phyloP scores from a whole-genome alignment of 306 rosid genomes.

The apple (Malus domestica) region DNA sequence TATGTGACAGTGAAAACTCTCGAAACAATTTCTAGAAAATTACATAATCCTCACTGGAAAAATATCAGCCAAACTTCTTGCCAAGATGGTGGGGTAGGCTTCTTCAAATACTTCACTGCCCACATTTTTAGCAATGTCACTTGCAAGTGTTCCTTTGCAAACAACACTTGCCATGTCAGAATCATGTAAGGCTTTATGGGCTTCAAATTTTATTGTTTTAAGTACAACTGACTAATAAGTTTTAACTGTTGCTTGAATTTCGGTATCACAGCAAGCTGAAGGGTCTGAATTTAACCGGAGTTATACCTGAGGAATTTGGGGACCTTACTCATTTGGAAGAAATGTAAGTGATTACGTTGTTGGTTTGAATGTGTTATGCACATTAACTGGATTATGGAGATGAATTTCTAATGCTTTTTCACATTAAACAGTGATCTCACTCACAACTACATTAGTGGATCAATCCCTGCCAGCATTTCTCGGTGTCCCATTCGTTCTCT shows the following conservation, averaged over 20 bases:
- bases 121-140: constrained; percentile 26
- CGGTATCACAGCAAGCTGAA: constrained; percentile 27
- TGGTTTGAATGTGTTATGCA: not conserved
- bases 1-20: constrained; percentile 28
- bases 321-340: constrained; percentile 36
- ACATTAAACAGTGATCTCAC: constrained; percentile 48
- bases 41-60: constrained; percentile 35
- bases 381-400: not conserved
- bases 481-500: constrained; percentile 28
- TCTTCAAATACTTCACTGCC: not conserved
- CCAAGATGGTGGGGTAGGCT: constrained; percentile 1
- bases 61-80: constrained; percentile 36
- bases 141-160: constrained; percentile 38
- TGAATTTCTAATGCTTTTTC: not conserved
- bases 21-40: constrained; percentile 41
- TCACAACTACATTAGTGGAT: constrained; percentile 51
- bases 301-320: constrained; percentile 52
- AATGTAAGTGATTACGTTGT: constrained; percentile 40
- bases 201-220: not conserved
- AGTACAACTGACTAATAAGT: not conserved
- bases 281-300: constrained; percentile 44
- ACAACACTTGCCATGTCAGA: constrained; percentile 42
- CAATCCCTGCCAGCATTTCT: constrained; percentile 46
- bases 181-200: constrained; percentile 27
- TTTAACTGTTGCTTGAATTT: too few relatives aligned